Conservation (phyloP, 495 filamentous ascomycete genomes). For the Cercophora newfieldiana region DNA sequence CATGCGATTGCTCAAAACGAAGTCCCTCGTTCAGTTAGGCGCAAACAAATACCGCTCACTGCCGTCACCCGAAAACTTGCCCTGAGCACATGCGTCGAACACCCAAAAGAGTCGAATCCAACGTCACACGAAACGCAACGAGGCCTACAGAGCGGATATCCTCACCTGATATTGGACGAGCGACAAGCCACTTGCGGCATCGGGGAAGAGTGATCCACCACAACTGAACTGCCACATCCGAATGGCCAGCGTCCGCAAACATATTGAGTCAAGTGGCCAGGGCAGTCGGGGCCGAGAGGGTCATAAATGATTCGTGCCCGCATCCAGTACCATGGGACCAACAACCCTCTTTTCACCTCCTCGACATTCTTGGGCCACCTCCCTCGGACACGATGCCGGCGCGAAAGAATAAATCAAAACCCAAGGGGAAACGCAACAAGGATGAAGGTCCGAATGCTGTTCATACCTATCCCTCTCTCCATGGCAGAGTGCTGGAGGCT, state of each 20-base stretch:
- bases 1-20: no score
- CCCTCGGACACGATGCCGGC: not conserved
- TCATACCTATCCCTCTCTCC: not conserved
- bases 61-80: not conserved
- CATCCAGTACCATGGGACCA: not conserved
- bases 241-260: not conserved
- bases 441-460: not conserved
- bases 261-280: not conserved
- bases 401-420: not conserved
- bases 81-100: not conserved
- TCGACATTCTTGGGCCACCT: not conserved
- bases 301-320: not conserved
- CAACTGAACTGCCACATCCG: not conserved
- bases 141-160: not conserved
- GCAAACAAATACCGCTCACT: not conserved
- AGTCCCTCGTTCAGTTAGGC: no score
- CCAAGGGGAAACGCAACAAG: not conserved
- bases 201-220: not conserved
- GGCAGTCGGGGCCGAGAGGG: no score
- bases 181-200: not conserved
- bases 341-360: not conserved
- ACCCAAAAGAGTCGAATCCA: not conserved
- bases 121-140: not conserved
- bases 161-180: not conserved
- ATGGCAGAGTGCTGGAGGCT: not conserved